A percentile compares a stretch with the other conserved stretches of the same genome.
Evolutionary conservation across 2,329 filamentous ascomycete genomes (phyloP).

Genomic region (Cladorrhinum sp.): DNA sequence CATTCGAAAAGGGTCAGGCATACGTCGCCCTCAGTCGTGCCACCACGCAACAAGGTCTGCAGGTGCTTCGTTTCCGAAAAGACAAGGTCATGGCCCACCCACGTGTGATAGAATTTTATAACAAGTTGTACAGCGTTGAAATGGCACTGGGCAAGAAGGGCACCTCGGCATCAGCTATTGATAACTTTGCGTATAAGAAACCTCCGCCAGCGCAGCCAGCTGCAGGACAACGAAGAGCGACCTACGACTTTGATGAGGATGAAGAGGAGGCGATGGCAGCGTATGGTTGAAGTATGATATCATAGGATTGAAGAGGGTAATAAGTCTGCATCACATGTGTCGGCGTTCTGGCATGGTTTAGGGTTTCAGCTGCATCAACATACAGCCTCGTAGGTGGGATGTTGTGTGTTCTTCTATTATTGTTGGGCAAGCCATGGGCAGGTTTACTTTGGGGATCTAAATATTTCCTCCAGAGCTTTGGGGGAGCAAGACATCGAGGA

Average conservation of each 20-base stretch:
- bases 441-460: background rate
- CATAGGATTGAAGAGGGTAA: slow-evolving; percentile 1
- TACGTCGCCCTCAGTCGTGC: slow-evolving; percentile 96
- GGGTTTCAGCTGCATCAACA: background rate
- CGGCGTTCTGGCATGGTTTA: background rate
- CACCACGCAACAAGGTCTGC: slow-evolving; percentile 79
- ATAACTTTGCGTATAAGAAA: slow-evolving; percentile 41
- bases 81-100: slow-evolving; percentile 92
- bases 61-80: slow-evolving; percentile 85
- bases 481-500: background rate
- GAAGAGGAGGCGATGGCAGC: slow-evolving; percentile 49
- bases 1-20: slow-evolving; percentile 96
- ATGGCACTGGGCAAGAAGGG: slow-evolving; percentile 33
- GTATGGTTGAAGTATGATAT: slow-evolving; percentile 38
- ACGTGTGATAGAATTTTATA: slow-evolving; percentile 81
- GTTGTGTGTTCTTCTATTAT: background rate
- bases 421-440: background rate
- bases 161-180: slow-evolving; percentile 33
- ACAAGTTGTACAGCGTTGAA: slow-evolving; percentile 73
- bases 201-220: background rate
- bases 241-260: slow-evolving; percentile 41
- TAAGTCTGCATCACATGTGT: background rate
- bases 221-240: slow-evolving; percentile 2
- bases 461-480: background rate
- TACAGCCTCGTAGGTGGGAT: background rate